A percentile compares a stretch with the other conserved stretches of the same genome.
Evolutionary conservation across 441 rosid genomes (phyloP).

Genomic region (Gossypium davidsonii): DNA sequence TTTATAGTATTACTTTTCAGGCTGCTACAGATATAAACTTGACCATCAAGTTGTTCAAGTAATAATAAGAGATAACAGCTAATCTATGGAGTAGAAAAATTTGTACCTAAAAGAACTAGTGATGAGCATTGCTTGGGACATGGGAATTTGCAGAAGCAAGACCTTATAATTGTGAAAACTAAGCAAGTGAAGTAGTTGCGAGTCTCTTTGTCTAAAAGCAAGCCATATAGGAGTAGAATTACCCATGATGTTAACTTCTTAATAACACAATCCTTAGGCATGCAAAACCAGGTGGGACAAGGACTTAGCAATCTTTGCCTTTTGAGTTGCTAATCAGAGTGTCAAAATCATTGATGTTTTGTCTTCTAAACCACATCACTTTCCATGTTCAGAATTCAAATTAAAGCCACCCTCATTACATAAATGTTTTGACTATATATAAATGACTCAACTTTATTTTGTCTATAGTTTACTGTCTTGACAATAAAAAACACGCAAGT

Average conservation of each 20-base stretch:
- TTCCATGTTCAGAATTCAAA: not conserved
- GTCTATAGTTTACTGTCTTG: not conserved
- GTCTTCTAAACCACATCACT: not conserved
- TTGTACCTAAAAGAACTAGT: too few species aligned
- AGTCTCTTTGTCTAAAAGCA: slow-evolving; percentile 4
- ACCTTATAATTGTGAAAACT: not conserved
- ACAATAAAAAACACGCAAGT: not conserved
- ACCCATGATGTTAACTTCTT: slow-evolving; percentile 5
- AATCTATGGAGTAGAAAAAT: not conserved
- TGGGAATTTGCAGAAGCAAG: not conserved
- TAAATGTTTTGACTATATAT: not conserved
- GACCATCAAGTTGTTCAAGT: not conserved
- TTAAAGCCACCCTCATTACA: not conserved
- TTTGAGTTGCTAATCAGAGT: not conserved
- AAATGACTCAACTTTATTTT: not conserved
- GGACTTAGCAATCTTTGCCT: not conserved
- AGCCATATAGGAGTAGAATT: not conserved
- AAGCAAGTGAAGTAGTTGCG: not conserved
- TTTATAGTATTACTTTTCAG: too few species aligned
- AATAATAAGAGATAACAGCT: not conserved
- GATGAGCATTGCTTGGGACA: not conserved
- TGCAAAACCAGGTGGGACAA: not conserved
- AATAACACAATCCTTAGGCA: not conserved
- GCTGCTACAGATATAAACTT: not conserved
- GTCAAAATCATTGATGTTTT: not conserved